phyloP scores from a whole-genome alignment of 2,329 filamentous ascomycete genomes.

The Xylaria sp. region DNA sequence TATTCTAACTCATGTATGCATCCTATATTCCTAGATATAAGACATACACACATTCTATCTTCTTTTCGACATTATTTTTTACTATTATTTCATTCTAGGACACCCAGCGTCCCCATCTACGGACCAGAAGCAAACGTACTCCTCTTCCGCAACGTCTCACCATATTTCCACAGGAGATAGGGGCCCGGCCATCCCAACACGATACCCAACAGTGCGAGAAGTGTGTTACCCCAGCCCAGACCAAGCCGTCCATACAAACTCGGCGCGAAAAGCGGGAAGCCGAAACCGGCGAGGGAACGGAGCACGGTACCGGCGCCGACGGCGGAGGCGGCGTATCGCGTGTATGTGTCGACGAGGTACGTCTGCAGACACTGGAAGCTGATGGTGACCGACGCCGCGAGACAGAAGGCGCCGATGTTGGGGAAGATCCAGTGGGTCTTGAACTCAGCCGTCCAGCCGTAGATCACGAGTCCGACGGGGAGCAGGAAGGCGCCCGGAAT shows the following conservation, averaged over 20 bases:
- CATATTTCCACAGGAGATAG: constrained; percentile 39
- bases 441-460: constrained; percentile 42
- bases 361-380: constrained; percentile 42
- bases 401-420: constrained; percentile 39
- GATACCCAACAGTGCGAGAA: constrained; percentile 46
- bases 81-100: background rate
- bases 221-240: constrained; percentile 44
- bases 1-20: no score
- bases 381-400: constrained; percentile 37
- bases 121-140: constrained; percentile 32
- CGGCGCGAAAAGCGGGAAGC: constrained; percentile 48
- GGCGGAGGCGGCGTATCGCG: constrained; percentile 42
- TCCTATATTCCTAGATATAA: no score
- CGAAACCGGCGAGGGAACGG: constrained; percentile 45
- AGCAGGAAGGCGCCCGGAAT: constrained; percentile 37
- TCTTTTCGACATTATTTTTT: background rate
- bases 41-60: background rate
- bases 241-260: constrained; percentile 39
- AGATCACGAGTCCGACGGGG: constrained; percentile 41
- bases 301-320: constrained; percentile 41
- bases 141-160: constrained; percentile 34
- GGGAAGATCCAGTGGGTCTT: constrained; percentile 43
- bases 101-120: background rate
- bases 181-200: constrained; percentile 47
- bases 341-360: constrained; percentile 44